Percentiles rank a stretch among this genome's conserved stretches.
phyloP scores from a whole-genome alignment of 108 stramenopile species.

The Hondaea fermentalgiana region DNA sequence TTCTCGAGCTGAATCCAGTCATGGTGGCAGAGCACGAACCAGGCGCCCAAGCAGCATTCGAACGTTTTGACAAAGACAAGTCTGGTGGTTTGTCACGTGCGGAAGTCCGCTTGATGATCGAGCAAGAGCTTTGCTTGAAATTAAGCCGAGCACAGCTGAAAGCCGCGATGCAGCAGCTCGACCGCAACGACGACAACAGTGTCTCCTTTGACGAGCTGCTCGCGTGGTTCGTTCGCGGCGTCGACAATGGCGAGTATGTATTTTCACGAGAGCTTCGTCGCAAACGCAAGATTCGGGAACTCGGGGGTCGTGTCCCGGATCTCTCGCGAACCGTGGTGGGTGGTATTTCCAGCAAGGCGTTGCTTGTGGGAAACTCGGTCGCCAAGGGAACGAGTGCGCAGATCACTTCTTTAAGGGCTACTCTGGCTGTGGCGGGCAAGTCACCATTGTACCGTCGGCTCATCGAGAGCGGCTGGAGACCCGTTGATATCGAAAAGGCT shows the following conservation, averaged over 20 bases:
- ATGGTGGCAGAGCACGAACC: neutral
- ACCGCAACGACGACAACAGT: neutral
- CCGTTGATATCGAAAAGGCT: neutral
- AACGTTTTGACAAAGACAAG: neutral
- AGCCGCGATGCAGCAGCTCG: slow-evolving; percentile 12
- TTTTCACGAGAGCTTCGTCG: neutral
- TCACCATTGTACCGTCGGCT: neutral
- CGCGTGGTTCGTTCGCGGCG: neutral
- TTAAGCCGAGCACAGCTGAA: neutral
- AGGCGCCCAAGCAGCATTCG: neutral
- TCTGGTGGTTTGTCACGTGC: neutral
- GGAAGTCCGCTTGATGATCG: neutral
- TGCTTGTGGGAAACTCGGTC: neutral
- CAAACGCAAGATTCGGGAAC: neutral
- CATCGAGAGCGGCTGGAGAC: neutral
- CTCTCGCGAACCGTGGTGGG: neutral
- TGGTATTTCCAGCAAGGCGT: neutral
- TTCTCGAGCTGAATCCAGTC: neutral
- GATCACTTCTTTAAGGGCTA: neutral
- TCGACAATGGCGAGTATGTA: neutral
- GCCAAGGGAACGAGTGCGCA: neutral
- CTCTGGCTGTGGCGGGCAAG: neutral
- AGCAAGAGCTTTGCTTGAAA: neutral
- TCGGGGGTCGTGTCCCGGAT: neutral
- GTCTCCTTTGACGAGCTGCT: neutral